Base-by-base conservation (phyloP, 2,329 filamentous ascomycete genomes). In the Alternaria longipes region DNA sequence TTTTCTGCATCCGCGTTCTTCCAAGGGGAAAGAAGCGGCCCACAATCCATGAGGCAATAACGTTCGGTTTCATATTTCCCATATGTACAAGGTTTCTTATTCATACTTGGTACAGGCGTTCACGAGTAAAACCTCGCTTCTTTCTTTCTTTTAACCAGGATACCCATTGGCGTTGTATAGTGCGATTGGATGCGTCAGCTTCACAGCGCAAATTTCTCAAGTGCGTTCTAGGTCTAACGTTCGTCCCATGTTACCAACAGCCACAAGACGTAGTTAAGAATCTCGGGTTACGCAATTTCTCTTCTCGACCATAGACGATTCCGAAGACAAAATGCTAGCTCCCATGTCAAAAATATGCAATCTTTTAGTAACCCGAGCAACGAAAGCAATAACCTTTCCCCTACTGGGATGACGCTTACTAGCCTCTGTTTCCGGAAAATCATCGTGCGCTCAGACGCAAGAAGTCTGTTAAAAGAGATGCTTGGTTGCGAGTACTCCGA, bases 1-100 rank as follows among this genome's bases (percentile, higher is more conserved):
- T 6, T 60, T 78, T 18, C 64, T 78, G 12, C 72, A 77, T 32
- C 71, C 74, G 40, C 73, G 75, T 34, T 74, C 74, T 4, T 76
- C 74, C 4, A 78, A 77, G 64, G 74, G 76, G 52, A 79, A 79
- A 60, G 76, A 78, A 55, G 66, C 69, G 5, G 72, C 67, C 9
- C 70, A 69, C 4, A 62, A 65, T 40, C 62, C 59, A 7, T 69
- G 54, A 62, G 49, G 42, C 44, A 41, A 49, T 14, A 8, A 26
- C 8, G 11, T 26, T 46, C n/a, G 3, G 7, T 46, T 34, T 26
- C 41, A n/a, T 24, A 9, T 22, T 53, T 54, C 57, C 51, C 9
- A 18, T 41, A 41, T 54, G 22, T 42, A 38, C n/a, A 49, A 18
- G 16, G 22, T 59, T 60, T 50, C 41, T n/a, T 12, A 45, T 28